phyloP scores from a whole-genome alignment of 140 eudicot species.

The Erigeron philadelphicus region DNA sequence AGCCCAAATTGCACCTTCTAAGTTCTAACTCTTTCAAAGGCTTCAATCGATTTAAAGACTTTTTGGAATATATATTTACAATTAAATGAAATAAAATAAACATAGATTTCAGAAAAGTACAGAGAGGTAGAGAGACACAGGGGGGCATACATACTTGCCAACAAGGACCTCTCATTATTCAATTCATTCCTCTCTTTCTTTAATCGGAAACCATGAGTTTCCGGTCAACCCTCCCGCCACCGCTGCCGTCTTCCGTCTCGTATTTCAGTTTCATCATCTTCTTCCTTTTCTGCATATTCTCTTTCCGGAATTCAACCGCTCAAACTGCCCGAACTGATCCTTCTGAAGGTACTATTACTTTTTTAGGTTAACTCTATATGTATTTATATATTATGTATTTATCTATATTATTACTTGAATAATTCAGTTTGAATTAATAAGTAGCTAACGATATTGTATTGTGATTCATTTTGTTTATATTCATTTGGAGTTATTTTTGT shows the following conservation, averaged over 20 bases:
- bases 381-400: not conserved
- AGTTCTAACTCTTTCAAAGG: no score
- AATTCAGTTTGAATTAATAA: not conserved
- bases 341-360: slow-evolving; percentile 31
- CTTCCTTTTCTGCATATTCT: slow-evolving; percentile 15
- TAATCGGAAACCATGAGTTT: slow-evolving; percentile 8
- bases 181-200: no score
- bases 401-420: not conserved
- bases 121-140: no score
- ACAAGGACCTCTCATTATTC: no score
- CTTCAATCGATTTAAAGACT: no score
- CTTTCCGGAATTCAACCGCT: slow-evolving; percentile 20
- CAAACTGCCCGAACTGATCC: slow-evolving; percentile 35
- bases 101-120: no score
- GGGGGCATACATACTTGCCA: no score
- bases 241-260: slow-evolving; percentile 11
- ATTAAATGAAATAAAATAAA: no score
- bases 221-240: slow-evolving; percentile 22
- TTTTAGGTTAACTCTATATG: not conserved
- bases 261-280: slow-evolving; percentile 17
- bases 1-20: no score
- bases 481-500: not conserved
- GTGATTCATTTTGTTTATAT: slow-evolving; percentile 6
- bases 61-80: no score
- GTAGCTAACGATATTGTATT: no score